A percentile compares a stretch with the other conserved stretches of the same genome.
These are phyloP conservation scores for Trypanosoma theileri DNA, from an alignment of 208 protist species.

Conservation along the genomic window DNA sequence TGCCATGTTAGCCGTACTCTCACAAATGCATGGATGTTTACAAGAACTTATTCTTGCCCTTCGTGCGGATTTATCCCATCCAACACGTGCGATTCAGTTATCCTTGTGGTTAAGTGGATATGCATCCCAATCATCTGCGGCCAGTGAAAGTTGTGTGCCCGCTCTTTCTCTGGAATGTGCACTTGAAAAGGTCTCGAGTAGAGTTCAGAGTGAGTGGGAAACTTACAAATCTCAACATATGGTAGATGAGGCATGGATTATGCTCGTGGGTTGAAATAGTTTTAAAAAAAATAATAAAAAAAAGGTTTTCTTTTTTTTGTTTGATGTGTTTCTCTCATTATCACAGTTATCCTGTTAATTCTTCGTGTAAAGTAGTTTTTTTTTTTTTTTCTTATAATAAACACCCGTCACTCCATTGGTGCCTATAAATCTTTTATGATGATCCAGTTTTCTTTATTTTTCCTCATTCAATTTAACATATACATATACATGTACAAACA, in stretches of 20 bases:
- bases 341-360: too few species aligned
- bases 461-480: too few species aligned
- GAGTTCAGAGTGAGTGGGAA: slow-evolving; percentile 25
- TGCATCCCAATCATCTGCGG: background rate
- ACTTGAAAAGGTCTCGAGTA: slow-evolving; percentile 12
- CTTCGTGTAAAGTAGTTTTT: too few species aligned
- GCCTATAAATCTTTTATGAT: too few species aligned
- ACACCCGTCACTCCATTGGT: too few species aligned
- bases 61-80: slow-evolving; percentile 31
- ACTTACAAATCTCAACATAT: slow-evolving; percentile 40
- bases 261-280: slow-evolving; percentile 28
- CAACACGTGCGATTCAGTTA: slow-evolving; percentile 35
- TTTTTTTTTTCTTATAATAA: too few species aligned
- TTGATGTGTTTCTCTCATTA: too few species aligned
- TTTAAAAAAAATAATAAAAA: slow-evolving; percentile 1
- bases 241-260: slow-evolving; percentile 42
- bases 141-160: background rate
- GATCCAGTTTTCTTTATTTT: too few species aligned
- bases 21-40: slow-evolving; percentile 57
- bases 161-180: slow-evolving; percentile 15
- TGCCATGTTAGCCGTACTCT: slow-evolving; percentile 41
- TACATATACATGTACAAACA: too few species aligned
- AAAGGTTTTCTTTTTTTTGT: background rate
- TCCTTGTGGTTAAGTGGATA: slow-evolving; percentile 9
- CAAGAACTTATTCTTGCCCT: slow-evolving; percentile 57